phyloP scores from a whole-genome alignment of 2,329 filamentous ascomycete genomes.

The Fusarium kyushuense region DNA sequence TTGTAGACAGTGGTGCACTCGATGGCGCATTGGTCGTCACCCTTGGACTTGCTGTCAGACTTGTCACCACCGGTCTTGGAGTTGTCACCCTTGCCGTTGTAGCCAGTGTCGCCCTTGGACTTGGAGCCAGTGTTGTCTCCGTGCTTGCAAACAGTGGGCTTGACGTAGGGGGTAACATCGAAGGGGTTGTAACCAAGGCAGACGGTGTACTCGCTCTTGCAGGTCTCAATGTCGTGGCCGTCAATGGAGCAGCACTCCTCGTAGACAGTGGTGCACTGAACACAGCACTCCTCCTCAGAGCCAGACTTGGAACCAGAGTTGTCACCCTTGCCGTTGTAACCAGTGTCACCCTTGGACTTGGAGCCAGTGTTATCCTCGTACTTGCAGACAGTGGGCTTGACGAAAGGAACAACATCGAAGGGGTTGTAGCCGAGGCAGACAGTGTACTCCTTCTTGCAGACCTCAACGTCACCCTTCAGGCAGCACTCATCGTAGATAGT shows the following conservation, averaged over 20 bases:
- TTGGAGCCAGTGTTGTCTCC: slow-evolving; percentile 2
- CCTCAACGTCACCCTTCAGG: slow-evolving; percentile 1
- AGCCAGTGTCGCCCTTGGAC: neutral
- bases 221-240: slow-evolving; percentile 23
- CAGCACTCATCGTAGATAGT: slow-evolving; percentile 35
- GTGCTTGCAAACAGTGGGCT: slow-evolving; percentile 37
- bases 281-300: slow-evolving; percentile 33
- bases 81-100: neutral
- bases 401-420: slow-evolving; percentile 11
- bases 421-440: slow-evolving; percentile 34
- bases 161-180: slow-evolving; percentile 20
- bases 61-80: neutral
- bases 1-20: slow-evolving; percentile 33
- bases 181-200: slow-evolving; percentile 36
- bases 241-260: slow-evolving; percentile 25
- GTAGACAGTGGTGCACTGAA: slow-evolving; percentile 31
- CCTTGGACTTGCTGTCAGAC: neutral
- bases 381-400: slow-evolving; percentile 32
- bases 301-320: slow-evolving; percentile 4
- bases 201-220: slow-evolving; percentile 25
- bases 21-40: slow-evolving; percentile 24
- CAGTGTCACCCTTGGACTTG: neutral
- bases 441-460: slow-evolving; percentile 27
- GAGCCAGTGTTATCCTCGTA: neutral
- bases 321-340: neutral